Evolutionary conservation across 1,284 basidiomycete genomes (phyloP).

Genomic region (Apiotrichum siamense): DNA sequence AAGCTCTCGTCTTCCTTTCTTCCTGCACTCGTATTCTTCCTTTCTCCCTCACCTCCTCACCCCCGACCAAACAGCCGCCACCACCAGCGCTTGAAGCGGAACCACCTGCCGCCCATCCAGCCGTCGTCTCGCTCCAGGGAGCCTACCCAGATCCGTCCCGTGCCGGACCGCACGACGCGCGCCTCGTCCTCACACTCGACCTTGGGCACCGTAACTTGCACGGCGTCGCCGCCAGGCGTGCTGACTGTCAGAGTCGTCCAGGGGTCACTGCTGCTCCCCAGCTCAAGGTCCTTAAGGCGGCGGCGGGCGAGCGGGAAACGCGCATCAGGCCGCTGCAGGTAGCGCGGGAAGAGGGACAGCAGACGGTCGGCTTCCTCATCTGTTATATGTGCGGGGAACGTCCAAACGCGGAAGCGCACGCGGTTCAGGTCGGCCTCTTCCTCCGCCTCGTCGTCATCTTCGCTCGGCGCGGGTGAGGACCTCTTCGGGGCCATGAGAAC

Average conservation of each 20-base stretch:
- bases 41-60: no score
- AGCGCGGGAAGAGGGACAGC: slow-evolving; percentile 28
- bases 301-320: slow-evolving; percentile 30
- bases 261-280: slow-evolving; percentile 14
- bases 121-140: slow-evolving; percentile 21
- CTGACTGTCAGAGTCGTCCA: slow-evolving; percentile 24
- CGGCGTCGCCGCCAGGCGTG: no score
- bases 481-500: background rate
- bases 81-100: slow-evolving; percentile 39
- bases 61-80: slow-evolving; percentile 26
- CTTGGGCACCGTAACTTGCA: slow-evolving; percentile 19
- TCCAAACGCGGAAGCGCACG: slow-evolving; percentile 40
- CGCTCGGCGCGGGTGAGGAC: background rate
- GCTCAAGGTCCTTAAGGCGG: slow-evolving; percentile 25
- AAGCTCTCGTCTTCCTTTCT: background rate
- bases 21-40: background rate
- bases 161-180: slow-evolving; percentile 34
- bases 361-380: slow-evolving; percentile 37
- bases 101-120: slow-evolving; percentile 35
- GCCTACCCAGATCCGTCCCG: slow-evolving; percentile 41
- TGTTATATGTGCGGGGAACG: slow-evolving; percentile 36
- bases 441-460: slow-evolving; percentile 26
- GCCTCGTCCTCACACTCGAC: slow-evolving; percentile 26
- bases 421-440: slow-evolving; percentile 38
- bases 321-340: slow-evolving; percentile 16